Conservation (phyloP, 805 yeast species). For the Kuraishia piskuri region DNA sequence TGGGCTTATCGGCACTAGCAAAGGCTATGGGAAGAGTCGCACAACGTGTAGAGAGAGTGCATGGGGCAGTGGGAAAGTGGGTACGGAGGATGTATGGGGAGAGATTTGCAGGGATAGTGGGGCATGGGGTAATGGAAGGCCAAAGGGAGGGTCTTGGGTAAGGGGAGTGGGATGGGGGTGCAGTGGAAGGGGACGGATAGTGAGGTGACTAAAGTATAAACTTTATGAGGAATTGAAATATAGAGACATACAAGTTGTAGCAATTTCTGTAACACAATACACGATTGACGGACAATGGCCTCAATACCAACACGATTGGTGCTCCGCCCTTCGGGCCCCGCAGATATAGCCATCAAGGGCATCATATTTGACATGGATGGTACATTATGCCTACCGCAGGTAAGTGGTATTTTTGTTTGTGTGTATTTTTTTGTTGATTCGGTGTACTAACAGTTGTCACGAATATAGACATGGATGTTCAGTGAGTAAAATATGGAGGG, state of each 20-base stretch:
- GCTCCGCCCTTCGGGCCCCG: slow-evolving; percentile 9
- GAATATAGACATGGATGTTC: slow-evolving; percentile 22
- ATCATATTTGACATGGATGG: slow-evolving; percentile 67
- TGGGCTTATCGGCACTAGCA: neutral
- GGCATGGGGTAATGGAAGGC: no score
- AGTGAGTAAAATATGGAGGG: slow-evolving; percentile 10
- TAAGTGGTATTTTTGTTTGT: slow-evolving; percentile 6
- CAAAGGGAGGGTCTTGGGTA: no score
- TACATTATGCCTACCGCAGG: slow-evolving; percentile 50
- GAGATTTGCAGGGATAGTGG: no score
- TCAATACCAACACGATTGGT: slow-evolving; percentile 8
- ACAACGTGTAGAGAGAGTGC: no score
- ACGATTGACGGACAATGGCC: no score
- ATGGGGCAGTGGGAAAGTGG: neutral
- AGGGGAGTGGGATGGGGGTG: no score
- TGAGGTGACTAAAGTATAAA: no score
- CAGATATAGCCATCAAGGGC: slow-evolving; percentile 31
- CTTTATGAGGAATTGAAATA: no score
- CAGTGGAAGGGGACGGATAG: no score
- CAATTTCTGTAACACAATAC: no score
- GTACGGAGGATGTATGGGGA: no score
- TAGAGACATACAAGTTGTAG: no score
- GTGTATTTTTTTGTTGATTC: neutral
- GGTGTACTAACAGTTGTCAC: slow-evolving; percentile 1
- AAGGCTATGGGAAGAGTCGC: neutral